Evolutionary conservation across 192 early-diverging fungal species (phyloP), one percentile per base, ranked within the genome.

Genomic region (Spizellomyces punctatus): DNA sequence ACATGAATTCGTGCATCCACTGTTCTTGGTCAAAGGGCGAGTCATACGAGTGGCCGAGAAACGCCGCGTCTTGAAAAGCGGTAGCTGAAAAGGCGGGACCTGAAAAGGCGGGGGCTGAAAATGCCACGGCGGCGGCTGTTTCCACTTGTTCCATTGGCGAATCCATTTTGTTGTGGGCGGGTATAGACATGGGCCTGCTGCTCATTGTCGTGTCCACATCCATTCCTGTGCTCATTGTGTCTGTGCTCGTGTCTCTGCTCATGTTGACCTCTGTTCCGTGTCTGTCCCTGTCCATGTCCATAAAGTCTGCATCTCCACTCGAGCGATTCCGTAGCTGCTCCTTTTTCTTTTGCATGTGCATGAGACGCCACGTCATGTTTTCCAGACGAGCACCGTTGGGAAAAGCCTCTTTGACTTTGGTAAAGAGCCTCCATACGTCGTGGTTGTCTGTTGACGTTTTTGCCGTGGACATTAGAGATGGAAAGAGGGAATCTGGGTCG

Each of bases 321-420:
- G n/a, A n/a, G n/a, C n/a, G n/a, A n/a, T n/a, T 16, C 59, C 36
- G 47, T 58, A n/a, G n/a, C n/a, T 57, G 46, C 54, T 76, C 45
- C 48, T 81, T 78, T 54, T 80, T 72, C 45, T 89, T 69, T 10
- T 77, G 82, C 83, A 90, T 86, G 19, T 89, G 88, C 90, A 93
- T 91, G 77, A 93, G 85, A 27, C 93, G 78, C 93, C 93, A 95
- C 8, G 89, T 86, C 66, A 93, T 65, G 75, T 94, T 95, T 74
- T 95, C 93, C 8, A 94, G 80, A 41, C 93, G 78, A 41, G 82
- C 82, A 10, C 92, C 93, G 46, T 92, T 85, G 12, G 91, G 90
- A 42, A 95, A 70, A 7, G 86, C 86, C 47, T 90, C 86, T 75
- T 92, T 93, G 44, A 91, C 91, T 77, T 93, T 93, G 8, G 90